Base-by-base conservation (phyloP, 192 early-diverging fungal genomes). In the Backusella psychrophila region DNA sequence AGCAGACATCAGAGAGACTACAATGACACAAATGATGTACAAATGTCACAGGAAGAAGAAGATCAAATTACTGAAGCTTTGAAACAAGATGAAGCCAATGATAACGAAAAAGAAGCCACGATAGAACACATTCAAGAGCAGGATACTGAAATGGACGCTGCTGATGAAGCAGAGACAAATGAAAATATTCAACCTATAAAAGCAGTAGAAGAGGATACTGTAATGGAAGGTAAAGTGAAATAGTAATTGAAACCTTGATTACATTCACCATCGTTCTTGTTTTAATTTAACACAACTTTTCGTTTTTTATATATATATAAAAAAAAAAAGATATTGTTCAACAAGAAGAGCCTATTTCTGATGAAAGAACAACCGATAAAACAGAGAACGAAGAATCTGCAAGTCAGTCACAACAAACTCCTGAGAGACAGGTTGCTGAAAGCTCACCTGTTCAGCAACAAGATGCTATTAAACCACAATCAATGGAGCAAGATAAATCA, bases 11-110 rank as follows among this genome's bases (percentile, higher is more conserved):
- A 78, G 42, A 74, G 78, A 66, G 69, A 65, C 21, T 76, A 70
- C 68, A 34, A 66, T 39, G 71, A 69, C 5, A 73, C 26, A 72
- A 63, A 33, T 14, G 65, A 66, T 49, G 31, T 75, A 17, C 35
- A 46, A 15, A 67, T 76, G 41, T 76, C 75, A 21, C 67, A 77
- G 42, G 77, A 79, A 35, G 82, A 79, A 67, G 82, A 79, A 80
- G 71, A 69, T 49, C 75, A 79, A 42, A 70, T 78, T 23, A 75
- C 70, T 15, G 56, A 68, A 11, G 74, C 73, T 21, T 34, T 76
- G 46, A 31, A 56, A 14, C 77, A 82, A 56, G 66, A 73, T 2
- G 33, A 76, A 31, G 35, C 11, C n/a, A 69, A 69, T n/a, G 19
- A 59, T 21, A 42, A 38, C 12, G 71, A 78, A 19, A 33, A 41